Evolutionary conservation across 352 stramenopile genomes (phyloP), one percentile per base, ranked within the genome.

Genomic region (Globisporangium apiculatum): DNA sequence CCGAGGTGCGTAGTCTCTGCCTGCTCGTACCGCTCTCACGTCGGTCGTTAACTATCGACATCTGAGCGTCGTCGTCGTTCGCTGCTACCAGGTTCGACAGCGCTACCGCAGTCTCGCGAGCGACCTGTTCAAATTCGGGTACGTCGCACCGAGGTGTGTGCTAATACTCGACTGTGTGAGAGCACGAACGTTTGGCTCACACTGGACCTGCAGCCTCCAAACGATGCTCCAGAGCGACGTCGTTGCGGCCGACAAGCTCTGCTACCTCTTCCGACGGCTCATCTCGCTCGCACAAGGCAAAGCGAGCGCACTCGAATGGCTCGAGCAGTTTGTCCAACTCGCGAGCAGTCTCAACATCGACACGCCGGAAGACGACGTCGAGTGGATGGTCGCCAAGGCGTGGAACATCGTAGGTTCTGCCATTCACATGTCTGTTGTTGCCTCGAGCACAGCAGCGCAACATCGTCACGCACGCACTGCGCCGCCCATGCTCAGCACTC

Each of bases 301-400:
- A 36, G 6, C 58, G 7, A 55, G 60, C 24, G 69, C 66, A 38
- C 63, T 76, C 11, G 75, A 87, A 46, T 91, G 73, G 70, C 76
- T 89, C 36, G 65, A 80, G 48, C 82, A 91, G 58, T 59, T 91
- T 11, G 41, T 86, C 49, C 75, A 89, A 51, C 63, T 89, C 7
- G 51, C 70, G 31, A 55, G 67, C 9, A 89, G 68, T 35, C 59
- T 89, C n/a, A 60, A 79, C 17, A 52, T 87, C 15, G 52, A 53
- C 9, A 58, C 89, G 17, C 55, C 69, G 47, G 75, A 79, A 9
- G 36, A 72, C 36, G 80, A 90, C 40, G 48, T 75, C 35, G 83
- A 92, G 58, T 92, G 83, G 80, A 79, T 92, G 41, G 65, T 87
- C 31, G 67, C 60, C n/a, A 89, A 86, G 56, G 67, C 76, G 3